Evolutionary conservation across 2,329 filamentous ascomycete species (phyloP), one percentile per base, ranked within the genome.

Genomic region (Colletotrichum aenigma): DNA sequence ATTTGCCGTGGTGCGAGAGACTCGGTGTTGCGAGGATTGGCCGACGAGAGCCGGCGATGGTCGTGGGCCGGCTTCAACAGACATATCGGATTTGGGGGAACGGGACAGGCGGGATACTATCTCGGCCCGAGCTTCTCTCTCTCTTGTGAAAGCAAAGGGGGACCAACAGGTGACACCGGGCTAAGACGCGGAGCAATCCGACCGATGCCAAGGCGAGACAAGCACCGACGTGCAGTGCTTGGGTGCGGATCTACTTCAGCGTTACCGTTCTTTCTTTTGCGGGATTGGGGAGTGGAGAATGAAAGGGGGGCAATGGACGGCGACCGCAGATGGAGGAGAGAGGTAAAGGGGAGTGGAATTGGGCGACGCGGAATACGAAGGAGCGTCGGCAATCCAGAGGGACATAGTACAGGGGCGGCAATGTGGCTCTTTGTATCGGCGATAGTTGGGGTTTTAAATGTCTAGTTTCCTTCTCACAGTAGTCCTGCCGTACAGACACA

Each of bases 1-100:
- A 75, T 64, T 73, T 36, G 73, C 73, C 73, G 73, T 38, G 36
- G 64, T 34, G 28, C 71, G 73, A n/a, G 73, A 32, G 21, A 64
- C 16, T 18, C 64, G 70, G 70, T 62, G 61, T 56, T 38, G 60
- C 28, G 73, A 55, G 65, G 43, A 60, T 38, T 60, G 58, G 21
- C 43, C 26, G 28, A 30, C 16, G 55, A 58, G 13, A 21, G 28
- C 52, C 60, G 71, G 67, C 68, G 68, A 70, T 61, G 55, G 58
- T 26, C 68, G 68, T 10, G 68, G 38, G 15, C 68, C 43, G 43
- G 70, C 36, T 32, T 73, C 70, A 26, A 73, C 62, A 43, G 73
- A 73, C 73, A 75, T 75, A 62, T 62, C 26, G 52, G 21, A 18
- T 24, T 15, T 26, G 34, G 28, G 52, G 18, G 8, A 16, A 15